phyloP scores from a whole-genome alignment of 2,329 filamentous ascomycete genomes.

The Pseudogymnoascus sp. region DNA sequence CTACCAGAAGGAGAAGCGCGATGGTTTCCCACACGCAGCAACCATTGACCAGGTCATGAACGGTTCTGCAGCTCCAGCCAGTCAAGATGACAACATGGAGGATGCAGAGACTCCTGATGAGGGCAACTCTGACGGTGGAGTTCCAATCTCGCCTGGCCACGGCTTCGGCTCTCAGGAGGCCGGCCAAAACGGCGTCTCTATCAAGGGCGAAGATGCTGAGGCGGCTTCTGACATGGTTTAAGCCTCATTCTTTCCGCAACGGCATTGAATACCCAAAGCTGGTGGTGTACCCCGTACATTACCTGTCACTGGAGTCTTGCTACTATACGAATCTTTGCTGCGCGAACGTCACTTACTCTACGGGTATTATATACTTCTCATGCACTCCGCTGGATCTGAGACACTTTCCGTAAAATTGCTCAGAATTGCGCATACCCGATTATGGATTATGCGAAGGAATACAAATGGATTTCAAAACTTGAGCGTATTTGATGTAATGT shows the following conservation, averaged over 20 bases:
- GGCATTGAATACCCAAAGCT: neutral
- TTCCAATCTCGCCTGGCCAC: neutral
- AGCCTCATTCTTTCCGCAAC: neutral
- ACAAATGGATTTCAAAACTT: neutral
- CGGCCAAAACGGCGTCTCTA: neutral
- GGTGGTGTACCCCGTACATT: neutral
- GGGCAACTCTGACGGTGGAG: neutral
- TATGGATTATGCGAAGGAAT: neutral
- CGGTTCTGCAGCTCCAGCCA: neutral
- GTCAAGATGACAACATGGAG: neutral
- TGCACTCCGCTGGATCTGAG: neutral
- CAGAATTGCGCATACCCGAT: neutral
- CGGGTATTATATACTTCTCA: neutral
- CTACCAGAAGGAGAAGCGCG: neutral
- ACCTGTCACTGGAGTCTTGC: no score
- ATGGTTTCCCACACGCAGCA: neutral
- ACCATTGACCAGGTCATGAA: neutral
- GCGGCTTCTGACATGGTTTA: neutral
- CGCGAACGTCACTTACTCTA: neutral
- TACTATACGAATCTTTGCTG: neutral
- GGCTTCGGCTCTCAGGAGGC: neutral
- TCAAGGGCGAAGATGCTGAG: neutral
- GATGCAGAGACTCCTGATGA: neutral
- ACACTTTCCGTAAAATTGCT: constrained; percentile 1
- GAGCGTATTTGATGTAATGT: neutral